Base-by-base conservation (phyloP, 805 yeast genomes). In the Hanseniaspora singularis region DNA sequence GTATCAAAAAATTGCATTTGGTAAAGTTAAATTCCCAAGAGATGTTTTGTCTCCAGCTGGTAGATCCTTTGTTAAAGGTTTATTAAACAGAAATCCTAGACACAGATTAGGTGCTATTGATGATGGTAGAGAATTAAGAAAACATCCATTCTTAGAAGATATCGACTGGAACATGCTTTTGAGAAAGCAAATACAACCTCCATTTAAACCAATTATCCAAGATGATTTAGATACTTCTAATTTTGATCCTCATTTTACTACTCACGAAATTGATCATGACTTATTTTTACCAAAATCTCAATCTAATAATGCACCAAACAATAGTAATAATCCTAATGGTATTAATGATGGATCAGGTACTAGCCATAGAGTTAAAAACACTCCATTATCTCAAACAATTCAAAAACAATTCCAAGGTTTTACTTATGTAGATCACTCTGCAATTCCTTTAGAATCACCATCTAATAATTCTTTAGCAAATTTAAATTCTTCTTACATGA, bases 1-100 rank as follows among this genome's bases (percentile, higher is more conserved):
- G 98, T 92, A 92, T 67, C 92, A 89, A 68, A 92, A 92, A 66
- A 92, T 92, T 68, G 98, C 97, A 4, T 92, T 87, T 65, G 98
- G 98, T 52, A 92, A 89, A 64, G 97, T 92, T 38, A 74, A 95
- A 58, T 92, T 92, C 64, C 98, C 98, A 41, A 86, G 89, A 62
- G 98, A 92, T 61, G 94, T 92, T 20, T 69, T 92, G 50, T 81
- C 94, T 40, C 74, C 85, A 4, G 96, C 88, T 62, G 98, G 97
- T 34, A 76, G 97, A 51, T 80, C 92, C 10, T 89, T 92, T 63
- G 98, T 92, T 43, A 92, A 92, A 64, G 96, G 97, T 1, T 69
- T 92, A 51, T 72, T 92, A 57, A 92, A 92, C 65, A 77, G 98
- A 65, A 92, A 92, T 64, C 98, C 98, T 46, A 83, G 77, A 60